Evolutionary conservation across 176 grass and related monocot genomes (phyloP).

Genomic region (Avena atlantica): DNA sequence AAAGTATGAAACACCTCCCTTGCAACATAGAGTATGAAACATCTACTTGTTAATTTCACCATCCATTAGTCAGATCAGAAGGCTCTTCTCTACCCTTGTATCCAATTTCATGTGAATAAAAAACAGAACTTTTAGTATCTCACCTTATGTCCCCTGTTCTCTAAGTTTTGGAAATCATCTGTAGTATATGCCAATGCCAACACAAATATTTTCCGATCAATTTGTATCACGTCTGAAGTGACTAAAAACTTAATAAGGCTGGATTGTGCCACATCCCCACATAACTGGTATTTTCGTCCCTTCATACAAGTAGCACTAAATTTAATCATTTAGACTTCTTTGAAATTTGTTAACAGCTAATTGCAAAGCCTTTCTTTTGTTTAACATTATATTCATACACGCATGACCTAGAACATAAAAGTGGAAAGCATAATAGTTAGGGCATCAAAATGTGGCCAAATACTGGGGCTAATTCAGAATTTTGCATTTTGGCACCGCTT

Average conservation of each 20-base stretch:
- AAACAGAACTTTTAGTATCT: background rate
- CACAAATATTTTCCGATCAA: background rate
- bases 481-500: background rate
- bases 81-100: background rate
- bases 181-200: background rate
- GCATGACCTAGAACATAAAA: background rate
- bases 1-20: background rate
- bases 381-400: background rate
- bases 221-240: background rate
- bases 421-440: background rate
- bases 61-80: constrained; percentile 14
- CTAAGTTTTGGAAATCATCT: background rate
- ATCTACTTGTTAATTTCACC: background rate
- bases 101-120: background rate
- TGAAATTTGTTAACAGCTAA: background rate
- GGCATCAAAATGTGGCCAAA: background rate
- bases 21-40: constrained; percentile 5
- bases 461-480: background rate
- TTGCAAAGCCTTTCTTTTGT: constrained; percentile 11
- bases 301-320: background rate
- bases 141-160: background rate
- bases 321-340: background rate
- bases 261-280: background rate
- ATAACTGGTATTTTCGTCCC: background rate
- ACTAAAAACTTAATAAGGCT: background rate